Percentiles rank a stretch among this genome's conserved stretches.
phyloP scores from a whole-genome alignment of 768 basidiomycete genomes.

The Leccinellum albellum region DNA sequence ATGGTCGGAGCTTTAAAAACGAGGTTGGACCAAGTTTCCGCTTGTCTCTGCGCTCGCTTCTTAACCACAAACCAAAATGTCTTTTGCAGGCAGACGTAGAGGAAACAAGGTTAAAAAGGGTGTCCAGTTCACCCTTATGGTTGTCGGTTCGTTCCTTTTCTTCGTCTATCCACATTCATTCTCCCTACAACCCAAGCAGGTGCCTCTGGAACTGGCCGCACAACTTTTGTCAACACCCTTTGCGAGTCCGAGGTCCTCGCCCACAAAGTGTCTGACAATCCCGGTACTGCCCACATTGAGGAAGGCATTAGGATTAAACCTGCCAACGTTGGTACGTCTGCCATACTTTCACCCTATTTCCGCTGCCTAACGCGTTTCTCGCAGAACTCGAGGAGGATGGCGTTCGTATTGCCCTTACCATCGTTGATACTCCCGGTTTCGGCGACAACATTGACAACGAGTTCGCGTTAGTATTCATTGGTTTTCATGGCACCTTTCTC shows the following conservation, averaged over 20 bases:
- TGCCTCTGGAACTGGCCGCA: conserved; percentile 95
- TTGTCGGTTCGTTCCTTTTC: conserved; percentile 70
- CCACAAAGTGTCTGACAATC: conserved; percentile 82
- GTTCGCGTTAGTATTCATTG: conserved; percentile 69
- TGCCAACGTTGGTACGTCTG: conserved; percentile 72
- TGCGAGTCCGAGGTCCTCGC: conserved; percentile 90
- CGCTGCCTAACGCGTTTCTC: conserved; percentile 1
- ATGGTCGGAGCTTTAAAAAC: conserved; percentile 33
- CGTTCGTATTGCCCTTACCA: conserved; percentile 94
- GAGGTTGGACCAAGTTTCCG: conserved; percentile 28
- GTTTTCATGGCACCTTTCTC: conserved; percentile 3
- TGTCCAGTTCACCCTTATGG: conserved; percentile 97
- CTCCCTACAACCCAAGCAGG: conserved; percentile 46
- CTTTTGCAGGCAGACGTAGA: conserved; percentile 81
- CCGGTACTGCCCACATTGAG: conserved; percentile 89
- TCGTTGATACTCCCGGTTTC: conserved; percentile 98
- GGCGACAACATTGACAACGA: conserved; percentile 99
- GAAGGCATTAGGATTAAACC: conserved; percentile 94
- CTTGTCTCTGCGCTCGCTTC: conserved; percentile 31
- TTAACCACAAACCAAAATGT: conserved; percentile 51
- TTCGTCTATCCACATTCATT: background rate
- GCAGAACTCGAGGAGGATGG: conserved; percentile 98
- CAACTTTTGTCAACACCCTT: conserved; percentile 98
- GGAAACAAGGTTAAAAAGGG: conserved; percentile 99
- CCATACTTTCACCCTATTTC: background rate